phyloP scores from a whole-genome alignment of 192 early-diverging fungal genomes.

The Linnemannia schmuckeri region DNA sequence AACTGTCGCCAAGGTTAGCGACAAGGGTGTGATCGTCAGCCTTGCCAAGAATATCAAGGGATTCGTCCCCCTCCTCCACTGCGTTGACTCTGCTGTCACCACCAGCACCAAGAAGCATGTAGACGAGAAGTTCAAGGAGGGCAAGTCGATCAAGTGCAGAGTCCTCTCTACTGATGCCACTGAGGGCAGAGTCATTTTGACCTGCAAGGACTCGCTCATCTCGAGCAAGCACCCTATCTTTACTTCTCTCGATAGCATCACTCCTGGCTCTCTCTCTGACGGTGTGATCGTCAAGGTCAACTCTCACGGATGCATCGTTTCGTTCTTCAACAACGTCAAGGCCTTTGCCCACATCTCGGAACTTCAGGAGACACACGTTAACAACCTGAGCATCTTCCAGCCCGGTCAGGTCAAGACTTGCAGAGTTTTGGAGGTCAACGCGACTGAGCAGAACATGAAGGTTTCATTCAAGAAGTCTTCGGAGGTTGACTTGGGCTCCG shows the following conservation, averaged over 20 bases:
- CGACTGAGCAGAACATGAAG: slow-evolving; percentile 69
- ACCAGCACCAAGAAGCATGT: slow-evolving; percentile 65
- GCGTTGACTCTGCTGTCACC: slow-evolving; percentile 80
- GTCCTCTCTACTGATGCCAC: slow-evolving; percentile 72
- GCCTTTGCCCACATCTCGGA: slow-evolving; percentile 81
- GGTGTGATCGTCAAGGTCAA: slow-evolving; percentile 75
- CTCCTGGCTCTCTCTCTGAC: slow-evolving; percentile 71
- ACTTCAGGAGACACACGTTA: slow-evolving; percentile 58
- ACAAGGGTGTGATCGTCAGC: slow-evolving; percentile 68
- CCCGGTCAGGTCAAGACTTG: slow-evolving; percentile 84
- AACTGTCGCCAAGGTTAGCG: slow-evolving; percentile 63
- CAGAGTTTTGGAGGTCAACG: slow-evolving; percentile 71
- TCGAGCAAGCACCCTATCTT: slow-evolving; percentile 78
- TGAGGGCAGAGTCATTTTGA: slow-evolving; percentile 74
- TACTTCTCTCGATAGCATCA: slow-evolving; percentile 67
- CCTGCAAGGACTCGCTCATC: slow-evolving; percentile 82
- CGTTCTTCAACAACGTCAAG: slow-evolving; percentile 82
- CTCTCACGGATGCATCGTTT: slow-evolving; percentile 76
- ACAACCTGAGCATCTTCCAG: slow-evolving; percentile 68
- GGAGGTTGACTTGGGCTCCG: slow-evolving; percentile 55
- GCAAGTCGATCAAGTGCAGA: slow-evolving; percentile 80
- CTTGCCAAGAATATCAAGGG: slow-evolving; percentile 74
- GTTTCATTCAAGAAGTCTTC: slow-evolving; percentile 60
- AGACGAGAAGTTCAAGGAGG: slow-evolving; percentile 76
- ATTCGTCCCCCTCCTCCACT: slow-evolving; percentile 79